Conservation (phyloP, 2,329 filamentous ascomycete species). For the Colletotrichum tamarilloi region DNA sequence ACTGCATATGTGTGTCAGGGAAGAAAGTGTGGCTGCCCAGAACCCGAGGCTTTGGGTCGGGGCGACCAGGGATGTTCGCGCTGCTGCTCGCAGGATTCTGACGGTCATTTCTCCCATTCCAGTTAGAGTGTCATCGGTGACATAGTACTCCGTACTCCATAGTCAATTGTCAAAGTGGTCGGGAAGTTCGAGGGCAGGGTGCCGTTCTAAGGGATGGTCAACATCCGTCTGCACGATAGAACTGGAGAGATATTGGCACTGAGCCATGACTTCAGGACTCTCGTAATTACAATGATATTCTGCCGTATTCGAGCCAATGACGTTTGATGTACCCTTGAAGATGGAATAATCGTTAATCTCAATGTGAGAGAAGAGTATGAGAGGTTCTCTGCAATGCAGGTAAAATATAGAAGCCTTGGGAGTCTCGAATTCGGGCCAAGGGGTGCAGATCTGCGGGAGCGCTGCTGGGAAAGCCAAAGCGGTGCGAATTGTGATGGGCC, state of each 20-base stretch:
- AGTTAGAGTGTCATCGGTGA: not conserved
- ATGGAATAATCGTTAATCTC: not conserved
- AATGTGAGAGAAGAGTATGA: not conserved
- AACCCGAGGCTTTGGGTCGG: conserved; percentile 36
- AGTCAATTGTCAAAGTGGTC: not conserved
- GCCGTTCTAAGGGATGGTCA: conserved; percentile 23
- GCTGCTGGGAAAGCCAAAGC: not conserved
- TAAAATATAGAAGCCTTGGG: not conserved
- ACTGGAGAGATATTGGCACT: conserved; percentile 1
- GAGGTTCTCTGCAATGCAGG: not conserved
- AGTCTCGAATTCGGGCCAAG: not conserved
- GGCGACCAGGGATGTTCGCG: conserved; percentile 8
- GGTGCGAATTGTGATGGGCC: not conserved
- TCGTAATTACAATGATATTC: not conserved
- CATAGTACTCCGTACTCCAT: not conserved
- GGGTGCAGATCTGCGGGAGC: not conserved
- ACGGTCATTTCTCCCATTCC: not conserved
- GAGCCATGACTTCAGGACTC: conserved; percentile 9
- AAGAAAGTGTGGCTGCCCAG: conserved; percentile 35
- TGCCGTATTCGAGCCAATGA: conserved; percentile 20
- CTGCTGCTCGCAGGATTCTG: conserved; percentile 12
- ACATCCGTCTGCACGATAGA: conserved; percentile 14
- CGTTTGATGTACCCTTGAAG: not conserved
- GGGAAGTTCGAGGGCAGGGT: not conserved
- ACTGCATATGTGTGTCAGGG: conserved; percentile 26